Percentiles rank a stretch among this genome's conserved stretches.
Evolutionary conservation across 1,284 basidiomycete species (phyloP).

Genomic region (Puccinia novopanici): DNA sequence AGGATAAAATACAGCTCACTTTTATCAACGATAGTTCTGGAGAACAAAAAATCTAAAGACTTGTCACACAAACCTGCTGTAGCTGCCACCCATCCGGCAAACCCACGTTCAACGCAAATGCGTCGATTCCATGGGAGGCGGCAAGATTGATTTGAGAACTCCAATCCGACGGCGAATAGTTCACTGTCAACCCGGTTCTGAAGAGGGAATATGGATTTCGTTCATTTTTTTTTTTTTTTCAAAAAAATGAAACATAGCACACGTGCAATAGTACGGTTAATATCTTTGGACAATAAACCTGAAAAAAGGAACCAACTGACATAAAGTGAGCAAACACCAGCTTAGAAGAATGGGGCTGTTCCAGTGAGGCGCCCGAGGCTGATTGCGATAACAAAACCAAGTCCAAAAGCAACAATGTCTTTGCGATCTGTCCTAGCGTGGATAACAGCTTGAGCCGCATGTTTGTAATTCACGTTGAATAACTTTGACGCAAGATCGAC

Average conservation of each 20-base stretch:
- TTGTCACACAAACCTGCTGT: conserved; percentile 33
- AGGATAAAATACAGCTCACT: neutral
- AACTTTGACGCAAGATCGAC: neutral
- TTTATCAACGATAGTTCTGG: neutral
- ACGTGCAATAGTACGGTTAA: neutral
- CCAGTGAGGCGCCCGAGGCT: neutral
- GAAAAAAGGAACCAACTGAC: conserved; percentile 17
- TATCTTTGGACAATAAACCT: neutral
- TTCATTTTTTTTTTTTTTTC: neutral
- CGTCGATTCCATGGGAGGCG: conserved; percentile 36
- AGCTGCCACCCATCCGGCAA: conserved; percentile 38
- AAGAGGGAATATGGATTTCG: no score
- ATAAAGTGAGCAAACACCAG: conserved; percentile 49
- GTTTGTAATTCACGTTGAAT: neutral
- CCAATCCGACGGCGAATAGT: conserved; percentile 44
- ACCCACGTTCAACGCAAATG: conserved; percentile 45
- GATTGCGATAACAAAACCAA: neutral
- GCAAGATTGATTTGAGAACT: conserved; percentile 9
- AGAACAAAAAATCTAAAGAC: neutral
- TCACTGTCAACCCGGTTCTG: conserved; percentile 42
- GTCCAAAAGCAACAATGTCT: conserved; percentile 17
- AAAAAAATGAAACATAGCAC: neutral
- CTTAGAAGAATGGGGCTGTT: conserved; percentile 19
- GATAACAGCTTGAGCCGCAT: neutral
- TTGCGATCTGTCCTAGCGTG: neutral